Evolutionary conservation across 495 filamentous ascomycete genomes (phyloP), one percentile per base, ranked within the genome.

Genomic region (Penicillium egyptiacum): DNA sequence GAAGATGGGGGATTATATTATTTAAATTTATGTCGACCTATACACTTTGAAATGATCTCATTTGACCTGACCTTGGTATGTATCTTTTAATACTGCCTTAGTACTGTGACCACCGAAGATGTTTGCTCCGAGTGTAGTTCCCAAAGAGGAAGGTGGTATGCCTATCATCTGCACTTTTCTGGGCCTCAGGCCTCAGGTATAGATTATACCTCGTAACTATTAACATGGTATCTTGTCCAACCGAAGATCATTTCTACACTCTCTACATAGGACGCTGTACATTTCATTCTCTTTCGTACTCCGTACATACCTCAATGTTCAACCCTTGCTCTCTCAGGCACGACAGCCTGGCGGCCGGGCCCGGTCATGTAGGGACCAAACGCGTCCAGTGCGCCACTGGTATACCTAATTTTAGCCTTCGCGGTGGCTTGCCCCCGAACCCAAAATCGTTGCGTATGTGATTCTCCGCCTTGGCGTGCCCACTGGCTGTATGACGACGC

Each of bases 331-430:
- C 28, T 31, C 30, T 8, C 9, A 17, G 23, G 22, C 26, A 45
- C 28, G n/a, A 43, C 23, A 43, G 8, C 6, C 12, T 5, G 20
- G 41, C 20, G 20, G 39, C 39, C 20, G 17, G 41, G 19, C 9
- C 17, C 10, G 8, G 50, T 28, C 45, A 62, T 41, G 59, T 55
- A 62, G 59, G 62, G 59, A 53, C 59, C 62, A 59, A 55, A 45
- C 14, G 37, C 35, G 44, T 53, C 42, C 48, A 26, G 49, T 56
- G 48, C 59, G 59, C 55, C 46, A 59, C 39, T 53, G 42, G 39
- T 58, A 40, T 45, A 10, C n/a, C 46, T 39, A 22, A 37, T 49
- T 20, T 48, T 48, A 48, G 28, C 45, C 10, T 11, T 20, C 26
- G 28, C 30, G 22, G 45, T 12, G n/a, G 45, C 26, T 48, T 28